Percentiles rank a stretch among this genome's conserved stretches.
phyloP scores from a whole-genome alignment of 768 basidiomycete genomes.

The Trametes gibbosa region DNA sequence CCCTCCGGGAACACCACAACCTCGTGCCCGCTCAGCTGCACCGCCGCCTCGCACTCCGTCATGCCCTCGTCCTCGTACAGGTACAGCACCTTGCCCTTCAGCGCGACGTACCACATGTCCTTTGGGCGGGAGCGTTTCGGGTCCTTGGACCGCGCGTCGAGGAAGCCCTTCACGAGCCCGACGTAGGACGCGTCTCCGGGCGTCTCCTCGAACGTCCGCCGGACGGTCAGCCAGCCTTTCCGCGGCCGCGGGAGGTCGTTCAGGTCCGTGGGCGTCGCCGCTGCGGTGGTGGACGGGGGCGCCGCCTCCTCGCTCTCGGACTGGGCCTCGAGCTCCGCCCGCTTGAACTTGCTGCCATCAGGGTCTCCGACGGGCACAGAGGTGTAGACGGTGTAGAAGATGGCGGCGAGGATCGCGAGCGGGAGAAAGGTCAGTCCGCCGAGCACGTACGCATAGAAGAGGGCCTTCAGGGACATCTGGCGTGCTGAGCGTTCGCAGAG shows the following conservation, averaged over 20 bases:
- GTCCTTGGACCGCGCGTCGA: constrained; percentile 82
- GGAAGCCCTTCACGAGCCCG: constrained; percentile 72
- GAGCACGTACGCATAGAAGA: constrained; percentile 82
- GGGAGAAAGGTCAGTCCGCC: constrained; percentile 92
- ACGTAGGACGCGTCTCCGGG: constrained; percentile 68
- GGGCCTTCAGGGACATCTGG: constrained; percentile 63
- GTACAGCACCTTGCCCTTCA: constrained; percentile 90
- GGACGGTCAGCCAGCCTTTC: constrained; percentile 82
- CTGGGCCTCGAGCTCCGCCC: constrained; percentile 23
- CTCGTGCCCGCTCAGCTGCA: constrained; percentile 78
- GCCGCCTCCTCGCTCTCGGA: constrained; percentile 24
- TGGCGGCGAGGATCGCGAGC: constrained; percentile 53
- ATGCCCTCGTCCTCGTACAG: constrained; percentile 92
- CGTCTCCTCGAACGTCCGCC: constrained; percentile 72
- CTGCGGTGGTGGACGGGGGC: constrained; percentile 30
- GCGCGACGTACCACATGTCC: constrained; percentile 89
- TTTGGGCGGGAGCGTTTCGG: constrained; percentile 81
- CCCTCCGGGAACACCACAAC: constrained; percentile 75
- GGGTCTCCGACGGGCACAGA: constrained; percentile 72
- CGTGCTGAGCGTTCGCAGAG: background rate
- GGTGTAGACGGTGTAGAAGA: constrained; percentile 76
- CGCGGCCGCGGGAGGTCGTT: constrained; percentile 65
- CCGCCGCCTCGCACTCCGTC: constrained; percentile 87
- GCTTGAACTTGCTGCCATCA: constrained; percentile 37
- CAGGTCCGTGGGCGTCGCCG: constrained; percentile 28